Base-by-base conservation (phyloP, 306 rosid genomes). In the Lathyrus tuberosus region DNA sequence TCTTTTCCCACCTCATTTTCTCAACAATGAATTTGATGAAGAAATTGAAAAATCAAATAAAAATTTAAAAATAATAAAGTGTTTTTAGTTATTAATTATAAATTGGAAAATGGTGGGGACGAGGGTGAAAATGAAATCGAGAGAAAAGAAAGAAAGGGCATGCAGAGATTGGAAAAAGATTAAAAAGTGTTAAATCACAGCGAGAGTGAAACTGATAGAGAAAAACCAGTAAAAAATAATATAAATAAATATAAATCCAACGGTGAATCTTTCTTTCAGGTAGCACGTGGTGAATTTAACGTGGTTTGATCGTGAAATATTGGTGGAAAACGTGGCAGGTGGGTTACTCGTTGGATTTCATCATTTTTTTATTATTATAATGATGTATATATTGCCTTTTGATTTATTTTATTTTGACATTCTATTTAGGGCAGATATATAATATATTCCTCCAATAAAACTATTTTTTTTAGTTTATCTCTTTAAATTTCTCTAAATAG, bases 1-100 rank as follows among this genome's bases (percentile, higher is more conserved):
- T 81, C 73, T 80, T 91, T 82, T 91, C 99, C 99, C 99, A 95
- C 95, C 92, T 83, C 99, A 95, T 95, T 81, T 62, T 83, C 69
- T 83, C 68, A 58, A 70, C 31, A 77, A 79, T 75, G 43, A 12
- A 26, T 54, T 54, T 54, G 41, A 57, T 57, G 40, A 57, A 7
- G 5, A 20, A 57, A 35, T 35, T 35, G 69, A 76, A 80, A 76
- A 53, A 33, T 12, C 47, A 57, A 17, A 47, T 47, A 5, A 48
- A 48, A 17, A 73, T 53, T 38, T 26, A n/a, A 8, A 78, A 70
- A 71, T 47, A 24, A 0, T 1, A 54, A 43, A 43, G 37, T 37
- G 47, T 67, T 15, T 14, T 22, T 11, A 3, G 28, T 10, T 51
- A 53, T 68, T 22, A 47, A 53, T 70, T 10, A 42, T 10, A 42